Conservation (phyloP, 306 rosid species). For the Cucumis melo region DNA sequence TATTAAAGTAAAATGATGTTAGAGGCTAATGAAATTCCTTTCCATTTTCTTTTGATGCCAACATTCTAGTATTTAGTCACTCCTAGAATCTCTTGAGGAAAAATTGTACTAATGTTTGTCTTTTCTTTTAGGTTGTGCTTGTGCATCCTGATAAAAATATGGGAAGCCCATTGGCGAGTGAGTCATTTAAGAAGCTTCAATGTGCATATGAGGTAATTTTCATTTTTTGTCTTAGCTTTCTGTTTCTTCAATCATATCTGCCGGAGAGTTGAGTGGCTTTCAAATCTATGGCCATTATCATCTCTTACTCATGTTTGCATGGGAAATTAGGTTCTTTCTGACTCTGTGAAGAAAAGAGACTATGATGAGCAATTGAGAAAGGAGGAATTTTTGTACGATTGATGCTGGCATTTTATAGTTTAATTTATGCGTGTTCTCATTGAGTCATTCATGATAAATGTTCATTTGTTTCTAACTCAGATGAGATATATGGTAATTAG, state of each 20-base stretch:
- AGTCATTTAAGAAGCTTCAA: conserved; percentile 86
- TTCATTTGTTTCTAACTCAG: background rate
- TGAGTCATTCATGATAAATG: background rate
- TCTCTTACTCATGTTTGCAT: conserved; percentile 10
- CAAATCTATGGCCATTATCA: background rate
- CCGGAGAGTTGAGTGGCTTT: background rate
- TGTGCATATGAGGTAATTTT: conserved; percentile 86
- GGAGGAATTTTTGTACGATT: conserved; percentile 35
- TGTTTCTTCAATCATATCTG: conserved; percentile 6
- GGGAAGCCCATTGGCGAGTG: conserved; percentile 85
- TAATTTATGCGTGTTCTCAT: background rate
- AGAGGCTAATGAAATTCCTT: background rate
- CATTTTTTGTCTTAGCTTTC: background rate
- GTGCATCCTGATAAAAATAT: conserved; percentile 99
- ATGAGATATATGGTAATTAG: background rate
- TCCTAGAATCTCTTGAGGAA: background rate
- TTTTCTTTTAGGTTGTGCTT: conserved; percentile 66
- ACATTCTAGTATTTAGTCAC: background rate
- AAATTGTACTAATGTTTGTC: background rate
- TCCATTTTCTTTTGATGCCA: background rate
- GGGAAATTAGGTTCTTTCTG: conserved; percentile 74
- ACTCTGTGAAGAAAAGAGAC: conserved; percentile 63
- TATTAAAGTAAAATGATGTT: background rate
- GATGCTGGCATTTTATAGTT: background rate
- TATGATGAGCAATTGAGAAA: conserved; percentile 89